Percentiles rank a stretch among this genome's conserved stretches.
These are phyloP conservation scores for Ochromonas danica DNA, from an alignment of 108 stramenopile genomes.

Conservation along the genomic window DNA sequence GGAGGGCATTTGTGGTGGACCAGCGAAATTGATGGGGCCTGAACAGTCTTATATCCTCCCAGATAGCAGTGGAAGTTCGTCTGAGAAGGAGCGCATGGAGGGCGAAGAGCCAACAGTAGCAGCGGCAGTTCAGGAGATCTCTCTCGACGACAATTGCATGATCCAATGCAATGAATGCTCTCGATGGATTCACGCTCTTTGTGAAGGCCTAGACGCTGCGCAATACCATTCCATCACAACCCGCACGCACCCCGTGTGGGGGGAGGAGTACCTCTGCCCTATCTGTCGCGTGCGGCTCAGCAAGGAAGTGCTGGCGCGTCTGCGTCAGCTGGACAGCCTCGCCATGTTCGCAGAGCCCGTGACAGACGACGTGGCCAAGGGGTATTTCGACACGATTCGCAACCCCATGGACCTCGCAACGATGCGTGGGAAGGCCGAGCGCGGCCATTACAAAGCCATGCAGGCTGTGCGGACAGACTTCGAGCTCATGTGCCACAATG, in stretches of 20 bases:
- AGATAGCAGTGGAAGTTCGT: background rate
- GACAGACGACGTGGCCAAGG: slow-evolving; percentile 69
- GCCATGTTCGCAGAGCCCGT: slow-evolving; percentile 74
- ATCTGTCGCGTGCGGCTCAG: slow-evolving; percentile 18
- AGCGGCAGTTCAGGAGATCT: background rate
- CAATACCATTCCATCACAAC: slow-evolving; percentile 18
- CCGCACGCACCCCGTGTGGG: slow-evolving; percentile 30
- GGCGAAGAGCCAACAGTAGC: background rate
- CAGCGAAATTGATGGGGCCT: background rate
- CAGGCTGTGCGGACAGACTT: slow-evolving; percentile 73
- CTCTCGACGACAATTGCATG: background rate
- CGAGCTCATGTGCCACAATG: slow-evolving; percentile 78
- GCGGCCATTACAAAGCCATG: slow-evolving; percentile 56
- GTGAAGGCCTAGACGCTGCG: slow-evolving; percentile 19
- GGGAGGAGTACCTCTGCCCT: slow-evolving; percentile 31
- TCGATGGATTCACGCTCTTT: slow-evolving; percentile 27
- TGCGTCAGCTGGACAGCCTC: slow-evolving; percentile 62
- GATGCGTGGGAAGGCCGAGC: slow-evolving; percentile 51
- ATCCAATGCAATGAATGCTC: slow-evolving; percentile 25
- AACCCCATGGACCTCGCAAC: slow-evolving; percentile 61
- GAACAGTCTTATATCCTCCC: background rate
- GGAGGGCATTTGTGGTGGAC: background rate
- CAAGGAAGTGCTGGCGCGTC: background rate
- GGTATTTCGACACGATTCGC: slow-evolving; percentile 51
- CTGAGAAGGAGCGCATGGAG: background rate